phyloP scores from a whole-genome alignment of 2,329 filamentous ascomycete genomes.

The Camillea tinctor region DNA sequence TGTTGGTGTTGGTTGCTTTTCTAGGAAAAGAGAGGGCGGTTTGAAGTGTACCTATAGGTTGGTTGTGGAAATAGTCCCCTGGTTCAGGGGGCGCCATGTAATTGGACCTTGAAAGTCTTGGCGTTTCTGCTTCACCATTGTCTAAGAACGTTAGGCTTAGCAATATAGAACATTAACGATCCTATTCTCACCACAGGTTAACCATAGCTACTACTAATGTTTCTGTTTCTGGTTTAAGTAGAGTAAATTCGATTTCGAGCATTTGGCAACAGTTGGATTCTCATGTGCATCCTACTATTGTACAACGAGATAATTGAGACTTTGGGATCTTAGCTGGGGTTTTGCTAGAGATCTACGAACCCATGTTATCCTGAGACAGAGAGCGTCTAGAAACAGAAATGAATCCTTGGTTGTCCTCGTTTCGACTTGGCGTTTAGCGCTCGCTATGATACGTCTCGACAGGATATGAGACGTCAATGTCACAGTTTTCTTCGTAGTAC shows the following conservation, averaged over 20 bases:
- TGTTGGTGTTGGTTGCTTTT: too few species aligned
- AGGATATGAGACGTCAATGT: slow-evolving; percentile 24
- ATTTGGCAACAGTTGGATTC: not conserved
- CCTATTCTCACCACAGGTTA: not conserved
- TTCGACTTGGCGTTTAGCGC: slow-evolving; percentile 20
- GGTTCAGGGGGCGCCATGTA: not conserved
- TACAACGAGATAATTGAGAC: too few species aligned
- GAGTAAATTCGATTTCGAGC: not conserved
- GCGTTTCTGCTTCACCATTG: slow-evolving; percentile 1
- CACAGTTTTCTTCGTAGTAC: slow-evolving; percentile 14
- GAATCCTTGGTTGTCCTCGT: slow-evolving; percentile 6
- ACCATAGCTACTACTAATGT: too few species aligned
- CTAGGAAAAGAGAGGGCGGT: not conserved
- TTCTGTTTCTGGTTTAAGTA: too few species aligned
- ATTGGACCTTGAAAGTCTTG: not conserved
- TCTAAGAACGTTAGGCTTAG: not conserved
- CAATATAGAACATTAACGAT: not conserved
- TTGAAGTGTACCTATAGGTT: not conserved
- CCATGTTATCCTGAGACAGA: not conserved
- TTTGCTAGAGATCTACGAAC: not conserved
- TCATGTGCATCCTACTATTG: not conserved
- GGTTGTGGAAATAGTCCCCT: not conserved
- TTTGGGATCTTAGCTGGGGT: not conserved
- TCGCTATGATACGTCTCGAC: slow-evolving; percentile 19
- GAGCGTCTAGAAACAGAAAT: slow-evolving; percentile 18